These are phyloP conservation scores for Beta macrorhiza DNA, from an alignment of 179 eudicot species.

Conservation along the genomic window DNA sequence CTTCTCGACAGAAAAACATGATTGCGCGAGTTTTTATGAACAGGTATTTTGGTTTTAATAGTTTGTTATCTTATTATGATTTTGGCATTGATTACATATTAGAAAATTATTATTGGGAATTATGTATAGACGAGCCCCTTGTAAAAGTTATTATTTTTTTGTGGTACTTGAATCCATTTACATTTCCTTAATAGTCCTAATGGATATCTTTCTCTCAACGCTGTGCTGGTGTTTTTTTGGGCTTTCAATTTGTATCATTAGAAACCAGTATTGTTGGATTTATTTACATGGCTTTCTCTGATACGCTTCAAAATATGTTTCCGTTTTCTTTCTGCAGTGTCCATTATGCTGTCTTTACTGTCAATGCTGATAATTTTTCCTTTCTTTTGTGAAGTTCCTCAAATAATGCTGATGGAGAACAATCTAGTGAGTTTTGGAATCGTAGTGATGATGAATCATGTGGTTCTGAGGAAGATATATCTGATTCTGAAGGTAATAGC, in stretches of 20 bases:
- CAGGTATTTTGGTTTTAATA: conserved; percentile 47
- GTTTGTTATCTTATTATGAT: not conserved
- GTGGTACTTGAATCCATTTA: not conserved
- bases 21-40: conserved; percentile 54
- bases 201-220: conserved; percentile 4
- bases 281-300: not conserved
- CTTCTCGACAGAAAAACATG: conserved; percentile 40
- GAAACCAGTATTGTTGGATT: not conserved
- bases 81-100: not conserved
- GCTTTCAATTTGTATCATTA: not conserved
- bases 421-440: conserved; percentile 81
- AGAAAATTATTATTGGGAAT: not conserved
- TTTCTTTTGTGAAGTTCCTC: conserved; percentile 47
- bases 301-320: not conserved
- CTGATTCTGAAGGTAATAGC: conserved; percentile 79
- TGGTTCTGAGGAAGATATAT: conserved; percentile 85
- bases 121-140: not conserved
- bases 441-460: conserved; percentile 59
- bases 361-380: not conserved
- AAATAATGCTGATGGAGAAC: conserved; percentile 38
- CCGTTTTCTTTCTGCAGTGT: not conserved
- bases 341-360: not conserved
- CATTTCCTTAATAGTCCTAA: not conserved
- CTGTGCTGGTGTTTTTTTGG: conserved; percentile 9
- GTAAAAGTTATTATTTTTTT: not conserved